Evolutionary conservation across 345 rosid genomes (phyloP), one percentile per base, ranked within the genome.

Genomic region (Turnera subulata): DNA sequence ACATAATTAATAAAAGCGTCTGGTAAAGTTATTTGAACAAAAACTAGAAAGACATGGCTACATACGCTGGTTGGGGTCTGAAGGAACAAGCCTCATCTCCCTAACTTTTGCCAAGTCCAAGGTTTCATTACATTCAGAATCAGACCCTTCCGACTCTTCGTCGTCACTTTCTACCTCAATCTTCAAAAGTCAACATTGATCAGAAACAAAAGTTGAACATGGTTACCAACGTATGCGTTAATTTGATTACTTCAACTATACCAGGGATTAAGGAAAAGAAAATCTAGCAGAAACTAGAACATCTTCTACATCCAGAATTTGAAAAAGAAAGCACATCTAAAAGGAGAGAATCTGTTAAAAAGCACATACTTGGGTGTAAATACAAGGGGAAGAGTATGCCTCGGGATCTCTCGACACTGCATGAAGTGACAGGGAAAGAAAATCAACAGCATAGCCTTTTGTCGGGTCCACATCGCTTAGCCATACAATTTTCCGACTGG

Each of bases 51-150:
- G 58, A 21, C 47, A 24, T 20, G 47, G 44, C 17, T 56, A 61
- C 68, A 46, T 78, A 94, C 99, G 78, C 48, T 82, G 89, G 73
- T 37, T 67, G 18, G 91, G 78, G 67, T 88, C 96, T 14, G 99
- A 94, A 61, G 95, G 99, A 64, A 94, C 63, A 70, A 90, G 83
- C 75, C 97, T 85, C 93, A 94, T 90, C 84, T 90, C 97, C 21
- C 61, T 84, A 50, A 88, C 70, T 71, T 80, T 85, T 0, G 89
- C 69, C 37, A 88, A 73, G 68, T 82, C 96, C 52, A 88, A 66
- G 18, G 67, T 62, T 40, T 78, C 82, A 17, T 37, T 49, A 48
- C 64, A 37, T 66, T 88, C 96, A 33, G 86, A 63, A 74, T 84
- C 99, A 4, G 85, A 81, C 17, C 62, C 74, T 13, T 84, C 91